Percentiles rank a stretch among this genome's conserved stretches.
phyloP scores from a whole-genome alignment of 148 eudicot species.

The Chenopodium formosanum region DNA sequence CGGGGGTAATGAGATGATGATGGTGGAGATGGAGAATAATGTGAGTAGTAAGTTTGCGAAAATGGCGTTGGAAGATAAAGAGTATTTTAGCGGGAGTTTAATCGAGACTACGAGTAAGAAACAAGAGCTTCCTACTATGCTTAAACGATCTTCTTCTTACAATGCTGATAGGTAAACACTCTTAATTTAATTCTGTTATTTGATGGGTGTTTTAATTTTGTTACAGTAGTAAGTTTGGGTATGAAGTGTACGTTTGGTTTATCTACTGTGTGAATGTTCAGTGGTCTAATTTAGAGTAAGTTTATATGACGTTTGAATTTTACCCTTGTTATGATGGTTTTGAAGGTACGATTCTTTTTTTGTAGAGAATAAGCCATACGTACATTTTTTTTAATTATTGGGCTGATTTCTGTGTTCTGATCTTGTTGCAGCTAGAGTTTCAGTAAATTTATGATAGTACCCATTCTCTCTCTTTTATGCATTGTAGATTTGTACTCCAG shows the following conservation, averaged over 20 bases:
- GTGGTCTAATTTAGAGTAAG: background rate
- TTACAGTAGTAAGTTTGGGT: background rate
- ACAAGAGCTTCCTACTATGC: constrained; percentile 13
- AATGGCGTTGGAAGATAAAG: constrained; percentile 48
- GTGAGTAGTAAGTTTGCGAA: constrained; percentile 34
- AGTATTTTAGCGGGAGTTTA: constrained; percentile 44
- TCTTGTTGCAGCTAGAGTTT: constrained; percentile 11
- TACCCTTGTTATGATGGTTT: background rate
- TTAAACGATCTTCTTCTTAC: constrained; percentile 40
- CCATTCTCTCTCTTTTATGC: no score
- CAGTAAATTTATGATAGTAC: background rate
- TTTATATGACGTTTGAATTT: background rate
- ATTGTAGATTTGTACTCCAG: no score
- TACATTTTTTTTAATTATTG: background rate
- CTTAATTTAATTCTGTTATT: background rate
- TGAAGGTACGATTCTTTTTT: constrained; percentile 22
- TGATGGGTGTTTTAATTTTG: background rate
- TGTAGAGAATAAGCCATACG: background rate
- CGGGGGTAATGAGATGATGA: constrained; percentile 22
- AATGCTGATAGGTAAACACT: constrained; percentile 40
- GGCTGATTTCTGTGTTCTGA: background rate
- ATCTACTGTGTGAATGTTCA: background rate
- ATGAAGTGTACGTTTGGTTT: constrained; percentile 16
- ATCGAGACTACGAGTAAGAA: constrained; percentile 28
- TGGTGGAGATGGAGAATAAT: constrained; percentile 24